Evolutionary conservation across 768 basidiomycete species (phyloP), one percentile per base, ranked within the genome.

Genomic region (Leccinum incarnatum): DNA sequence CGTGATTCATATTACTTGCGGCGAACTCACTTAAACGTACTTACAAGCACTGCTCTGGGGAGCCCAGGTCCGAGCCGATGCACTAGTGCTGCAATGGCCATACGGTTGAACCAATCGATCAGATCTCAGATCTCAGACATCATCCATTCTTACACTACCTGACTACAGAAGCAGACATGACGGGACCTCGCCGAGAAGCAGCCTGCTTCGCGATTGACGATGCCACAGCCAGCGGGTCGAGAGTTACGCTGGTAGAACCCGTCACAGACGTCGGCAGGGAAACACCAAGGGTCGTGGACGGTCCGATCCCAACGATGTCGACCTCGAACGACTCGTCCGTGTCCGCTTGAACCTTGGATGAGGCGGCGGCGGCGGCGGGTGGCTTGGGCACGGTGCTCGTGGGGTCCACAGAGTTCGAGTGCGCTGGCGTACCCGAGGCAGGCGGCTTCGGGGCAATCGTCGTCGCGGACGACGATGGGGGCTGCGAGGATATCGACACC

Each of bases 321-420:
- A 71, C 45, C 42, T 63, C 56, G 36, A 71, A 60, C 1, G 72
- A 61, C 36, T 63, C 54, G 11, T 54, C 58, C 34, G 56, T 45
- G 10, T n/a, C 37, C 25, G 54, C 48, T 6, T 48, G 50, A 11
- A 23, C 27, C 19, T 46, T 59, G 17, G 52, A 37, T 5, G 54
- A 45, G 6, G 59, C 25, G 25, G 25, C 25, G 25, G 25, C 14
- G 3, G 40, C 32, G 32, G 36, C 36, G 7, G 36, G 36, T 37
- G 60, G 27, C 4, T 46, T n/a, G 2, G 62, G 30, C 17, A 10
- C 17, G 14, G 62, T 47, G 10, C 58, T 59, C 30, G 32, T 36
- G 15, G 11, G n/a, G 6, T 47, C 56, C 58, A 14, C 15, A 25
- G 62, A 19, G 15, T 37, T 17, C 50, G 67, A 47, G 29, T 50